Percentiles rank a stretch among this genome's conserved stretches.
These are phyloP conservation scores for Ulvella scutata DNA, from an alignment of 139 green algal species.

Conservation along the genomic window DNA sequence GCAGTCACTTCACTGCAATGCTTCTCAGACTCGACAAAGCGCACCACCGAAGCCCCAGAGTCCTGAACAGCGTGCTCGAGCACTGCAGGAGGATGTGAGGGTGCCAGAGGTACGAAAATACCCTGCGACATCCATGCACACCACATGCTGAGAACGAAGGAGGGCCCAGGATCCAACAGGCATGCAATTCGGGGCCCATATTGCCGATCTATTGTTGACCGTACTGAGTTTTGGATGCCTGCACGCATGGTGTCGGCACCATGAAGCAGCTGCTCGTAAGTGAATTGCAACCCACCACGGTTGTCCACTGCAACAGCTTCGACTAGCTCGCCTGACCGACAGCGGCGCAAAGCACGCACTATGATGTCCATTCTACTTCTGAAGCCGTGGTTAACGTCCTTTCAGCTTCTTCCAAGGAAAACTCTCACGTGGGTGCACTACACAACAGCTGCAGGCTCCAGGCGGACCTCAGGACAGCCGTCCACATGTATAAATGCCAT, in stretches of 20 bases:
- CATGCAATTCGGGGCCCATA: slow-evolving; percentile 9
- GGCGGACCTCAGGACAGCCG: too few species aligned
- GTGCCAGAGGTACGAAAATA: slow-evolving; percentile 71
- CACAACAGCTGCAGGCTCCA: too few species aligned
- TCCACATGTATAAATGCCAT: too few species aligned
- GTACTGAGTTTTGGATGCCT: neutral
- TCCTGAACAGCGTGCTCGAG: slow-evolving; percentile 72
- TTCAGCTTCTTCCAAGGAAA: too few species aligned
- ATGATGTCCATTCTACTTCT: neutral
- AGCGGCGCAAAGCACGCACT: neutral
- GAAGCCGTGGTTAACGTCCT: too few species aligned
- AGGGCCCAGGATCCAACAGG: slow-evolving; percentile 18
- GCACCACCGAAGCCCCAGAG: slow-evolving; percentile 28
- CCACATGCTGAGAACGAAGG: slow-evolving; percentile 62
- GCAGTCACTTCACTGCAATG: neutral
- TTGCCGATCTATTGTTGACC: neutral
- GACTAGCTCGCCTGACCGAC: neutral
- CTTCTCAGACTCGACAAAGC: neutral
- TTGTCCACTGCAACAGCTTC: neutral
- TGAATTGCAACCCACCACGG: neutral
- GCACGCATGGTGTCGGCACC: neutral
- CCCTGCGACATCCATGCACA: slow-evolving; percentile 60
- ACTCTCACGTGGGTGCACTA: too few species aligned
- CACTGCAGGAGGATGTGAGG: slow-evolving; percentile 53
- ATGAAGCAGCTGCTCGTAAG: neutral